Evolutionary conservation across 129 eudicot genomes (phyloP), one percentile per base, ranked within the genome.

Genomic region (Rutidosis leptorrhynchoides): DNA sequence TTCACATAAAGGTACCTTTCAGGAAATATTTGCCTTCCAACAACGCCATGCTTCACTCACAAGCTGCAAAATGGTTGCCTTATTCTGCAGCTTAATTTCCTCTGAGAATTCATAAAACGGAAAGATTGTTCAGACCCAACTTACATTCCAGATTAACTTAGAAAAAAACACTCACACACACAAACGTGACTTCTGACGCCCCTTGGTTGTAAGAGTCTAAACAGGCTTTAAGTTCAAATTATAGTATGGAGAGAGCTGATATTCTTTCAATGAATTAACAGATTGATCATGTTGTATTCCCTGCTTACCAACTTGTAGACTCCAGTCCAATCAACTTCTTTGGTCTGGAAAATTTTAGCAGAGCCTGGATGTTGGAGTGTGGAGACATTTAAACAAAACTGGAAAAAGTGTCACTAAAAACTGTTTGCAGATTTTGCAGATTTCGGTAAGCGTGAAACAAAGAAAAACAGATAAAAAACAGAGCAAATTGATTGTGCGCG

Each of bases 11-110:
- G n/a, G n/a, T 40, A 87, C 95, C 93, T 94, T 94, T 97, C 99
- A 94, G 21, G 99, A 97, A 35, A 94, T 94, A 70, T 94, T 94
- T 72, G 99, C 99, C 73, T 94, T 94, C 99, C 99, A 94, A 73
- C 99, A 94, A 45, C 99, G 97, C 99, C 99, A 94, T 24, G 99
- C 99, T 84, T 94, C 99, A 77, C 99, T 94, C 27, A 94, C 64
- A 77, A 89, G 99, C 87, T 94, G 99, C 87, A 94, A 79, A 74
- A 94, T 94, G 23, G 97, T 89, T 17, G 99, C 97, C 75, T 94
- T 94, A 29, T 94, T 94, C 72, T 84, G 91, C n/a, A n/a, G n/a
- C 87, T 94, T 94, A 53, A 94, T 94, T 25, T 97, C 99, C 93
- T 94, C 99, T 90, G 87, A 64, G 78, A 28, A 16, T 63, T 48